Conservation (phyloP, 257 asterid species). For the Cruciata laevipes region DNA sequence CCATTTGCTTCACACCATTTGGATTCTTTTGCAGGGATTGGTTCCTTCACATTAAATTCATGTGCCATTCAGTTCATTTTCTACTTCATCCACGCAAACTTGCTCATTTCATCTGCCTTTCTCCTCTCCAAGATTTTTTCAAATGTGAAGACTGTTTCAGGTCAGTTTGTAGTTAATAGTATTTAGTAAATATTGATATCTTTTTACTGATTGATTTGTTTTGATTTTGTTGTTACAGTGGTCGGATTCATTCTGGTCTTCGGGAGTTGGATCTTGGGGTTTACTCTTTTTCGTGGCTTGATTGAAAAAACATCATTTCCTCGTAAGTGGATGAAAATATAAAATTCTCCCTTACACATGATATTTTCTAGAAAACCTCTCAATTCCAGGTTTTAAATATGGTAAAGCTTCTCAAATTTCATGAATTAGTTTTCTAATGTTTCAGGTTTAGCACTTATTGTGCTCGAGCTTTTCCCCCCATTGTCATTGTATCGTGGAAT, state of each 20-base stretch:
- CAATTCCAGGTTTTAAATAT: not conserved
- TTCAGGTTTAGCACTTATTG: conserved; percentile 26
- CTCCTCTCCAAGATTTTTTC: conserved; percentile 25
- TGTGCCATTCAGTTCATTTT: conserved; percentile 26
- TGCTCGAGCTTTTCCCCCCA: conserved; percentile 34
- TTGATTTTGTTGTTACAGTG: conserved; percentile 15
- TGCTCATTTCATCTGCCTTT: conserved; percentile 37
- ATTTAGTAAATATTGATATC: not conserved
- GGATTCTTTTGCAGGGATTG: conserved; percentile 23
- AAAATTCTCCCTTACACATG: not conserved
- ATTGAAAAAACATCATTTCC: conserved; percentile 30
- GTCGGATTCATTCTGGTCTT: conserved; percentile 27
- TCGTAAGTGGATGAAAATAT: conserved; percentile 17
- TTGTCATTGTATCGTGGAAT: conserved; percentile 32
- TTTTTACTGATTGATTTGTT: not conserved
- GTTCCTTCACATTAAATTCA: conserved; percentile 33
- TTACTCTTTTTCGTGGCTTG: conserved; percentile 20
- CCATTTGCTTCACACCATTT: conserved; percentile 10
- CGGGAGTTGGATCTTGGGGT: conserved; percentile 30
- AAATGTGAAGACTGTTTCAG: conserved; percentile 31
- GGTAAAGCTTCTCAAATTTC: not conserved
- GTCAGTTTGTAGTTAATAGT: conserved; percentile 5
- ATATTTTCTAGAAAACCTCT: not conserved
- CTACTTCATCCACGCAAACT: conserved; percentile 33
- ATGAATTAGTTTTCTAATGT: not conserved